Conservation (phyloP, 805 yeast genomes). For the Schwanniomyces sp. region DNA sequence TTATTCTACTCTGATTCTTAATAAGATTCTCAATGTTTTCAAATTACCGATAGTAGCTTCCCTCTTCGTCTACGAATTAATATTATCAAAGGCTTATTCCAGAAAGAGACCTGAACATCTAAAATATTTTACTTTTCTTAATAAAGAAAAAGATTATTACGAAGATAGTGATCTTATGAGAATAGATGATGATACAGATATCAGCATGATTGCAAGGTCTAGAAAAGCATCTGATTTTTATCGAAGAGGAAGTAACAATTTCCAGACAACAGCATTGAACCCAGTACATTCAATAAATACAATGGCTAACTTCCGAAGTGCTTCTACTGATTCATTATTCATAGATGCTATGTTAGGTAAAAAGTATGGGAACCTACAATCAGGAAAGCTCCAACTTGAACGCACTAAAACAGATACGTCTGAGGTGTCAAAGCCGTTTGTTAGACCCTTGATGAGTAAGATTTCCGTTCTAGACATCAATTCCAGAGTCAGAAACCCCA, state of each 20-base stretch:
- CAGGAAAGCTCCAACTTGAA: slow-evolving; percentile 5
- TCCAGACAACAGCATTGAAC: slow-evolving; percentile 8
- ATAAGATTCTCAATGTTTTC: slow-evolving; percentile 23
- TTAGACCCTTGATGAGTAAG: not conserved
- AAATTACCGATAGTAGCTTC: slow-evolving; percentile 35
- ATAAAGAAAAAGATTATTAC: slow-evolving; percentile 25
- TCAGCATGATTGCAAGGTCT: slow-evolving; percentile 22
- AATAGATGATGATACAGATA: slow-evolving; percentile 22
- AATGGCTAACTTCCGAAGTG: slow-evolving; percentile 33
- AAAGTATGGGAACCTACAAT: slow-evolving; percentile 12
- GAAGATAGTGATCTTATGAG: slow-evolving; percentile 29
- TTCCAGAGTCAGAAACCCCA: not conserved
- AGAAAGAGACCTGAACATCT: slow-evolving; percentile 13
- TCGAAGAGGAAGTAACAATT: slow-evolving; percentile 12
- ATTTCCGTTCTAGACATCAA: not conserved
- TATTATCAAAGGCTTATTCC: slow-evolving; percentile 19
- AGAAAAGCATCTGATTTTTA: slow-evolving; percentile 24
- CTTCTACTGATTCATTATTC: slow-evolving; percentile 38
- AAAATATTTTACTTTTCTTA: slow-evolving; percentile 37
- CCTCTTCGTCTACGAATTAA: slow-evolving; percentile 32
- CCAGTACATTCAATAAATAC: slow-evolving; percentile 35
- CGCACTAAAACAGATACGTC: not conserved
- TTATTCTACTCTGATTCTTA: slow-evolving; percentile 6
- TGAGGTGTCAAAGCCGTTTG: not conserved
- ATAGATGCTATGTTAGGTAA: slow-evolving; percentile 32